Evolutionary conservation across 192 early-diverging fungal species (phyloP), one percentile per base, ranked within the genome.

Genomic region (Gaertneriomyces sp.): DNA sequence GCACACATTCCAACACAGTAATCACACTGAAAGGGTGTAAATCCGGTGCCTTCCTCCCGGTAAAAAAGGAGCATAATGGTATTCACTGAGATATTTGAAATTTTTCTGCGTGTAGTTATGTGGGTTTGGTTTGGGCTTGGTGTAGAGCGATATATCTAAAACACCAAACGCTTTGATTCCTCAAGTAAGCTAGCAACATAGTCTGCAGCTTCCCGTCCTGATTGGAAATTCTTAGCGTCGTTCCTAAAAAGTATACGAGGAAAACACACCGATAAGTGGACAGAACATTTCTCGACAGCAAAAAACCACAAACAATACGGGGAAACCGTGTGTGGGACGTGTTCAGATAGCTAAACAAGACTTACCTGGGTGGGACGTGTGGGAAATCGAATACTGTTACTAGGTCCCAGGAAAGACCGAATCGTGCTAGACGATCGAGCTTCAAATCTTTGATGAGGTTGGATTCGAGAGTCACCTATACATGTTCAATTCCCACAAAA

Each of bases 151-250:
- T 51, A 17, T 5, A 11, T 53, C 53, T 66, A 66, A 25, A 58
- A 16, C n/a, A 41, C 52, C 57, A 82, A 60, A 43, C 74, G 60
- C 9, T 63, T 16, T 11, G 38, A 42, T 46, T 76, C 66, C 70
- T 76, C 74, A 39, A 76, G 47, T 16, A 58, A 43, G 17, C 58
- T 12, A 2, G 74, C 69, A 17, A 72, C 49, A 69, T 66, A 76
- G 49, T 76, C 74, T 17, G 69, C 74, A 45, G 74, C 74, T 52
- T 76, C 74, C 56, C 70, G 60, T 12, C 74, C 74, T 1, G 74
- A 76, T 53, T 61, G 20, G 8, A 66, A 52, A 45, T 76, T 66
- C 39, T 70, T 66, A 8, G 49, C 33, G 17, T 41, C 43, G 9
- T 17, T 42, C 66, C 66, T 68, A 41, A 11, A 49, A 38, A 4